Evolutionary conservation across 2,329 filamentous ascomycete genomes (phyloP).

Genomic region (Diaporthe eres): DNA sequence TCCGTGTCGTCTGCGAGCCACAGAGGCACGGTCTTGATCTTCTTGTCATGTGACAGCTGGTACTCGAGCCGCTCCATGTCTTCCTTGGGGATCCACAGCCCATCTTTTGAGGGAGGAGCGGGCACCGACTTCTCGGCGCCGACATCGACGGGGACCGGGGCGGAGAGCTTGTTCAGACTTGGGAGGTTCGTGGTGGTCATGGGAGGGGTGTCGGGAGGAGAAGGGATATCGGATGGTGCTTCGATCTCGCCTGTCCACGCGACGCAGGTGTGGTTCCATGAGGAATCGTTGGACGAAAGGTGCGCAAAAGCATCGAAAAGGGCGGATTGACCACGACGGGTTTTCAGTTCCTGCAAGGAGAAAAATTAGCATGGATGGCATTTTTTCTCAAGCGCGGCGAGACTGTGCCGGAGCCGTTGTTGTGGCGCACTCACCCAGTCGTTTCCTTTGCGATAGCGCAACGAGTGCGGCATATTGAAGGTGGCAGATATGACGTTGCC

Average conservation of each 20-base stretch:
- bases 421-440: constrained; percentile 68
- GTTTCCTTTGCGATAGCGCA: constrained; percentile 70
- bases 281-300: constrained; percentile 84
- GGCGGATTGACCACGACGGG: constrained; percentile 88
- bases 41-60: constrained; percentile 79
- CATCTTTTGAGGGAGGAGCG: constrained; percentile 74
- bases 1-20: constrained; percentile 88
- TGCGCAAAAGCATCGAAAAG: constrained; percentile 93
- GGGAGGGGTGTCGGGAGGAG: constrained; percentile 63
- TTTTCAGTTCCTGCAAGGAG: constrained; percentile 74
- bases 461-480: constrained; percentile 73
- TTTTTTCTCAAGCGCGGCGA: neutral
- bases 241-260: constrained; percentile 95
- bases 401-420: neutral
- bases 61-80: constrained; percentile 82
- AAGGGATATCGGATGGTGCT: constrained; percentile 57
- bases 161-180: constrained; percentile 80
- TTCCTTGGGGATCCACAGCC: constrained; percentile 77
- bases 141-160: constrained; percentile 76
- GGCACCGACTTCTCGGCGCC: constrained; percentile 70
- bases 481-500: constrained; percentile 78
- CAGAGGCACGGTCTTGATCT: constrained; percentile 86
- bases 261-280: constrained; percentile 93
- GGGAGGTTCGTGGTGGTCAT: constrained; percentile 65
- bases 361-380: neutral